These are phyloP conservation scores for Exserohilum rostratum DNA, from an alignment of 2,329 filamentous ascomycete species.

Conservation along the genomic window DNA sequence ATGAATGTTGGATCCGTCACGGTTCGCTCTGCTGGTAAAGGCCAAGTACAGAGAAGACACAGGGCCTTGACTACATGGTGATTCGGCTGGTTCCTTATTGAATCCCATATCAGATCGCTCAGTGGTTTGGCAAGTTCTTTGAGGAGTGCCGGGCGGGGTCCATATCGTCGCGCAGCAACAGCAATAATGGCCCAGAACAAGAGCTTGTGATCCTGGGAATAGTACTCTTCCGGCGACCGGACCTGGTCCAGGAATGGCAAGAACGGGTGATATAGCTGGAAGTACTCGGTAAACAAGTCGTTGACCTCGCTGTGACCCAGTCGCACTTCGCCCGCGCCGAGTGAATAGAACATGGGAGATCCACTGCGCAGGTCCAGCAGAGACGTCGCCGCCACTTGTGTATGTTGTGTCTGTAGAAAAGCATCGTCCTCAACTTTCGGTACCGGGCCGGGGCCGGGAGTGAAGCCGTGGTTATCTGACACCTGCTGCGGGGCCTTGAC, in stretches of 20 bases:
- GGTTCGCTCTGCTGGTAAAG: conserved; percentile 79
- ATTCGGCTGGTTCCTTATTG: conserved; percentile 77
- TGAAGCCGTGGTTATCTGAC: conserved; percentile 32
- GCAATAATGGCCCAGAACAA: conserved; percentile 86
- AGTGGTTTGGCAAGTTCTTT: conserved; percentile 69
- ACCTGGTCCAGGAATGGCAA: conserved; percentile 74
- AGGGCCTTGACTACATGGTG: conserved; percentile 83
- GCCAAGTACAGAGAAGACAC: conserved; percentile 81
- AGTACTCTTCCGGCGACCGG: conserved; percentile 71
- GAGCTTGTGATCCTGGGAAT: conserved; percentile 76
- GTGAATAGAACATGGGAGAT: conserved; percentile 65
- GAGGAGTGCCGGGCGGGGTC: conserved; percentile 67
- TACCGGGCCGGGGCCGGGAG: conserved; percentile 20
- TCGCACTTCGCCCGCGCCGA: conserved; percentile 55
- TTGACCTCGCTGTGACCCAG: conserved; percentile 52
- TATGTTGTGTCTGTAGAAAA: conserved; percentile 45
- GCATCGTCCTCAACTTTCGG: conserved; percentile 43
- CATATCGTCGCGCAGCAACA: conserved; percentile 74
- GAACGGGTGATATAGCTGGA: conserved; percentile 76
- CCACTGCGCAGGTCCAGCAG: conserved; percentile 52
- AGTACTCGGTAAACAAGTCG: conserved; percentile 75
- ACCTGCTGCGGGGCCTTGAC: conserved; percentile 33
- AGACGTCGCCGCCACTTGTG: conserved; percentile 48
- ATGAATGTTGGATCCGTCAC: conserved; percentile 83
- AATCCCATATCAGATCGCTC: conserved; percentile 76